Evolutionary conservation across 2,329 filamentous ascomycete species (phyloP).

Genomic region (Trichoderma harzianum): DNA sequence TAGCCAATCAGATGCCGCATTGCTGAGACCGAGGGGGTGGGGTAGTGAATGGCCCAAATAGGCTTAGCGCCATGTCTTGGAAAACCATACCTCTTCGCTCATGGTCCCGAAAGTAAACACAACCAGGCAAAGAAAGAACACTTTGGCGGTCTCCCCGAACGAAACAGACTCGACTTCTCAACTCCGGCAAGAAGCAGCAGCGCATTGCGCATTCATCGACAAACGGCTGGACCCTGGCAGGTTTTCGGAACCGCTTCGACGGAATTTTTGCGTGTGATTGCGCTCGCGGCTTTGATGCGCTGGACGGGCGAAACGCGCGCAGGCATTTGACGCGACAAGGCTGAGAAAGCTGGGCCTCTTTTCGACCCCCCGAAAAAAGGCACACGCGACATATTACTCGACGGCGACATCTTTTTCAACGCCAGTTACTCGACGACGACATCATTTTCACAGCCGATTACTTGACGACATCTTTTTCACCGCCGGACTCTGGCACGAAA

Average conservation of each 20-base stretch:
- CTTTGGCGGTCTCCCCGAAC: slow-evolving; percentile 14
- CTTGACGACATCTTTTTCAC: slow-evolving; percentile 1
- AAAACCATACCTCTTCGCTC: slow-evolving; percentile 15
- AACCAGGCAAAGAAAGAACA: slow-evolving; percentile 3
- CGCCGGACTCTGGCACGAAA: slow-evolving; percentile 18
- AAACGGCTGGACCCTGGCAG: background rate
- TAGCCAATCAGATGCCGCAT: slow-evolving; percentile 7
- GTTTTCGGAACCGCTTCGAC: background rate
- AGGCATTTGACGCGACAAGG: slow-evolving; percentile 16
- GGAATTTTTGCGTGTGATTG: background rate
- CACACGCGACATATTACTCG: slow-evolving; percentile 18
- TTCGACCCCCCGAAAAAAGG: background rate
- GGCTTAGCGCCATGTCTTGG: slow-evolving; percentile 6
- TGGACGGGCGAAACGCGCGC: slow-evolving; percentile 10
- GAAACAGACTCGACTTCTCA: background rate
- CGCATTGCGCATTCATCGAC: slow-evolving; percentile 11
- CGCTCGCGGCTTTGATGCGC: background rate
- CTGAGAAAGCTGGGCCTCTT: background rate
- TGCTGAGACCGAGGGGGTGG: slow-evolving; percentile 17
- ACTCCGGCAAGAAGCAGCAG: background rate
- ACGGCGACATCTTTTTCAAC: background rate
- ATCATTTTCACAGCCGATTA: background rate
- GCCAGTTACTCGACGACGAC: background rate
- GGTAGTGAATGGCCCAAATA: background rate
- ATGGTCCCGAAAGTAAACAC: slow-evolving; percentile 18